phyloP scores from a whole-genome alignment of 192 early-diverging fungal genomes.

The Entomortierella beljakovae region DNA sequence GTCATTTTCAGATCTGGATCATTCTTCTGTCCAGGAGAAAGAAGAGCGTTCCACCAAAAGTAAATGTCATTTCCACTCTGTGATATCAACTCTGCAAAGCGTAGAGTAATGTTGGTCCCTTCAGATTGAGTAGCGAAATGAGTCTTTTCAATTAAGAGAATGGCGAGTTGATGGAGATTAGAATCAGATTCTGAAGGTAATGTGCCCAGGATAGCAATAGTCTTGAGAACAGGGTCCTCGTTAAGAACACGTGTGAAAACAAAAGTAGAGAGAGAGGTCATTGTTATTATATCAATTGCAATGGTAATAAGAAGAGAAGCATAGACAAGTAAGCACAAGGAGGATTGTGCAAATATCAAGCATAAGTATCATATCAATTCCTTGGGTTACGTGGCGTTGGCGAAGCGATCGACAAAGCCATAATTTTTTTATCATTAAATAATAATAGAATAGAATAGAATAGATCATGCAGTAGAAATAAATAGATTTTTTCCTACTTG shows the following conservation, averaged over 20 bases:
- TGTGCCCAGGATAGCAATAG: constrained; percentile 33
- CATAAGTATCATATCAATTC: too few relatives aligned
- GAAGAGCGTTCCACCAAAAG: constrained; percentile 67
- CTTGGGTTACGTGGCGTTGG: too few relatives aligned
- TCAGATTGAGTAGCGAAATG: constrained; percentile 53
- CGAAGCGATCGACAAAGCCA: too few relatives aligned
- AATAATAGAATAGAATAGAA: too few relatives aligned
- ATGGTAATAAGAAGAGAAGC: not conserved
- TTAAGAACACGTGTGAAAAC: constrained; percentile 32
- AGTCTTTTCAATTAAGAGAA: constrained; percentile 64
- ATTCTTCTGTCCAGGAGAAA: constrained; percentile 20
- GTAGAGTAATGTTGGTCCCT: constrained; percentile 32
- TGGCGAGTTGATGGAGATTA: constrained; percentile 21
- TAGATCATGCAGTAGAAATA: too few relatives aligned
- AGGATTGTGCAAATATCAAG: too few relatives aligned
- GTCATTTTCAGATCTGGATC: constrained; percentile 69
- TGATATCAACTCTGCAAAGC: constrained; percentile 47
- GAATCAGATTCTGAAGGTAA: constrained; percentile 8
- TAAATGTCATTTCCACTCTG: constrained; percentile 77
- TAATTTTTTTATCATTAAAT: too few relatives aligned
- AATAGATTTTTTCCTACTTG: too few relatives aligned
- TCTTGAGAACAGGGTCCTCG: constrained; percentile 51
- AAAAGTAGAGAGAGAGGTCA: constrained; percentile 41
- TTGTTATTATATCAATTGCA: not conserved
- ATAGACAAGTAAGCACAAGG: not conserved